Base-by-base conservation (phyloP, 2,329 filamentous ascomycete genomes). In the Epichloe hybrida region DNA sequence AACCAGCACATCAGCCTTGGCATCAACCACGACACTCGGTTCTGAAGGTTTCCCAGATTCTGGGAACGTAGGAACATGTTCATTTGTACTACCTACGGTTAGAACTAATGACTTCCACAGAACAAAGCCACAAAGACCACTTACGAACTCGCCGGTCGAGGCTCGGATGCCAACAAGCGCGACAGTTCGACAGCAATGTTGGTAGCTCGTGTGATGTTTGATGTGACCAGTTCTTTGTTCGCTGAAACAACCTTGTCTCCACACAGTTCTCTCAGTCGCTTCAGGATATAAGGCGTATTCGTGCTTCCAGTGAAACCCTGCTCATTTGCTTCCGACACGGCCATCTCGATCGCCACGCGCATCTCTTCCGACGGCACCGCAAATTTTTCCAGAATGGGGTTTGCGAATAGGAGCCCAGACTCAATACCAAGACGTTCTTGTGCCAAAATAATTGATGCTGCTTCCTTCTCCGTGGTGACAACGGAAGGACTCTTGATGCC, bases 401-500 rank as follows among this genome's bases (percentile, higher is more conserved):
- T 97, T 51, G 90, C 90, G 62, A 98, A 90, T 52, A 90, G 72
- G 50, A 96, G 69, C 8, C 91, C 93, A 1, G 87, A 88, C 54
- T 83, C 77, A 35, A 96, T 77, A 5, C 77, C 77, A 13, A 95
- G 73, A 48, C 69, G 73, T 59, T 83, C 77, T 69, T 95, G 88
- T 0, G 88, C 86, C 57, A 86, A 74, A 52, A 95, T 86, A 51
- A 97, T 88, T n/a, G 84, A 82, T 0, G 93, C 93, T 36, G 93
- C 93, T 62, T 97, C 86, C 50, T 74, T 74, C 63, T 94, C 88
- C 56, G 83, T 77, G 49, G 81, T 69, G 41, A 96, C 78, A 1
- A 86, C 79, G 21, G 80, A 78, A 0, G 91, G 91, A 62, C 88
- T 95, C 65, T 74, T 81, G 49, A 85, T 70, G 12, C 89, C 88